Percentiles rank a stretch among this genome's conserved stretches.
Conservation (phyloP, 2,329 filamentous ascomycete species). For the Colletotrichum spinosum region DNA sequence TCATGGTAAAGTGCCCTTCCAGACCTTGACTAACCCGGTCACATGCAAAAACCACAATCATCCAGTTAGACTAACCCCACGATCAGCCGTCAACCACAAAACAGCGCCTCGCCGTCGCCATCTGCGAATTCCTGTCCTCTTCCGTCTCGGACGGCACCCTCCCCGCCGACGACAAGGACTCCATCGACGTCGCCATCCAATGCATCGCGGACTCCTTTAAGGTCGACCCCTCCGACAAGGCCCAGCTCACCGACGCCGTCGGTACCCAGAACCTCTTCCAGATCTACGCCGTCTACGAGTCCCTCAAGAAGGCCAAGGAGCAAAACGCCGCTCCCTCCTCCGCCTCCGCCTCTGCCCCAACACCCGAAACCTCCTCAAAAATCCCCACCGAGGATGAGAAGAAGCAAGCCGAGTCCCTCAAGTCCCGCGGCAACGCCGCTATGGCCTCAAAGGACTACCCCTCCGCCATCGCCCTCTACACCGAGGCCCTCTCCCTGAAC, state of each 20-base stretch:
- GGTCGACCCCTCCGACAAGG: constrained; percentile 84
- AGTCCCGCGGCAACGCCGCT: constrained; percentile 90
- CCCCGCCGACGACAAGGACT: constrained; percentile 88
- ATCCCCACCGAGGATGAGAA: constrained; percentile 69
- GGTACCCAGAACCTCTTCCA: constrained; percentile 88
- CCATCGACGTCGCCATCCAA: constrained; percentile 92
- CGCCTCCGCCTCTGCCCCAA: constrained; percentile 42
- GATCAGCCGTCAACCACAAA: constrained; percentile 62
- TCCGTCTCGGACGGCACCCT: constrained; percentile 91
- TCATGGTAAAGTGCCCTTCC: constrained; percentile 23
- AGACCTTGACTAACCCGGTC: background rate
- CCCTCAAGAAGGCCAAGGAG: constrained; percentile 73
- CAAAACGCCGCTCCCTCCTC: constrained; percentile 8
- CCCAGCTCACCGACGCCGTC: constrained; percentile 79
- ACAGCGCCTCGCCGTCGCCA: constrained; percentile 94
- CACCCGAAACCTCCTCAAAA: constrained; percentile 49
- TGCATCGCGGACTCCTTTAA: constrained; percentile 97
- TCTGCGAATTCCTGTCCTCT: constrained; percentile 92
- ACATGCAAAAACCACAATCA: background rate
- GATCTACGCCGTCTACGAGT: constrained; percentile 97
- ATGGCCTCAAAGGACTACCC: constrained; percentile 95
- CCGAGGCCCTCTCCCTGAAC: constrained; percentile 82
- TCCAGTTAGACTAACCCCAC: background rate
- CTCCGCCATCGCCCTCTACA: constrained; percentile 86
- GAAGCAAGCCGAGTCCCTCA: constrained; percentile 87